These are phyloP conservation scores for Colletotrichum sojae DNA, from an alignment of 2,329 filamentous ascomycete species.

Conservation along the genomic window DNA sequence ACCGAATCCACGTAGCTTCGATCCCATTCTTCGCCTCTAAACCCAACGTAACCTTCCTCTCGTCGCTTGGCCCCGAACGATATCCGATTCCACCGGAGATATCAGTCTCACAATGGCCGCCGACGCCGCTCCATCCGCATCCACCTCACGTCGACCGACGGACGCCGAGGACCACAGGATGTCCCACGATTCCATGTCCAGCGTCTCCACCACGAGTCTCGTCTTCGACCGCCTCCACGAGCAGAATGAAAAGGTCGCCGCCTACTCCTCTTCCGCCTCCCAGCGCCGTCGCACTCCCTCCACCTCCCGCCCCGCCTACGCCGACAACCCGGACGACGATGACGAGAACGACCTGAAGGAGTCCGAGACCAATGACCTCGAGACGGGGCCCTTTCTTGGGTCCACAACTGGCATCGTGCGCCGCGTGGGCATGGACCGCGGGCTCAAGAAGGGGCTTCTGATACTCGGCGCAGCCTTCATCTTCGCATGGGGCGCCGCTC, in stretches of 20 bases:
- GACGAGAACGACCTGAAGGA: slow-evolving; percentile 55
- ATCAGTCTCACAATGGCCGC: slow-evolving; percentile 32
- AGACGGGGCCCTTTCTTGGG: slow-evolving; percentile 67
- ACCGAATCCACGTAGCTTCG: slow-evolving; percentile 32
- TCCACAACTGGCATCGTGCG: slow-evolving; percentile 53
- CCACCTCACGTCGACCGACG: slow-evolving; percentile 25
- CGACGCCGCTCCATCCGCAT: slow-evolving; percentile 5
- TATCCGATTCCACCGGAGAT: slow-evolving; percentile 15
- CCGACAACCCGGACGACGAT: slow-evolving; percentile 57
- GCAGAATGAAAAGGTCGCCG: slow-evolving; percentile 55
- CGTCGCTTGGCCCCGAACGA: not conserved
- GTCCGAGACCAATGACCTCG: slow-evolving; percentile 60
- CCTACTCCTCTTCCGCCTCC: slow-evolving; percentile 42
- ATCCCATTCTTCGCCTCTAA: slow-evolving; percentile 25
- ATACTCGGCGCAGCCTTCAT: slow-evolving; percentile 73
- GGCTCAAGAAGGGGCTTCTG: slow-evolving; percentile 74
- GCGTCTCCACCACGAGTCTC: slow-evolving; percentile 86
- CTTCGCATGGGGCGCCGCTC: slow-evolving; percentile 77
- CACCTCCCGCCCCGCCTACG: slow-evolving; percentile 46
- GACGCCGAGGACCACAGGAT: slow-evolving; percentile 47
- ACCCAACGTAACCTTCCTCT: not conserved
- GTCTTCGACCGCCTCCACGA: slow-evolving; percentile 84
- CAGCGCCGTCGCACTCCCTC: slow-evolving; percentile 30
- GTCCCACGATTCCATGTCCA: slow-evolving; percentile 73
- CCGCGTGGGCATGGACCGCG: slow-evolving; percentile 74